Evolutionary conservation across 2,329 filamentous ascomycete genomes (phyloP).

Genomic region (Mycosphaerella sp.): DNA sequence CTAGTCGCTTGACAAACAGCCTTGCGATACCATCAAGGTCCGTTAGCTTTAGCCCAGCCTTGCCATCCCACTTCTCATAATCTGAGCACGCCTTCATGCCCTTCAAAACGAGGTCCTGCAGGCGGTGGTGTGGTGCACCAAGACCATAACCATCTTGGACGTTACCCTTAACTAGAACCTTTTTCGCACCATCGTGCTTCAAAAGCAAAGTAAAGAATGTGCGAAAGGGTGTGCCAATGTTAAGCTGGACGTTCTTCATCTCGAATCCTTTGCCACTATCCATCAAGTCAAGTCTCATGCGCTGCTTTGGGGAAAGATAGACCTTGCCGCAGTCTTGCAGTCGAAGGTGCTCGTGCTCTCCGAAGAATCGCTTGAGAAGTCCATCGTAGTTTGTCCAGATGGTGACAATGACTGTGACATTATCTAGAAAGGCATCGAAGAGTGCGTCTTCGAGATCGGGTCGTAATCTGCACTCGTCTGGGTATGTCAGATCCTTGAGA

Average conservation of each 20-base stretch:
- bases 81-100: neutral
- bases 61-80: constrained; percentile 1
- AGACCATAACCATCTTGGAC: too few species aligned
- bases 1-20: neutral
- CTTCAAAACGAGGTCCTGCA: neutral
- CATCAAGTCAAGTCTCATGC: constrained; percentile 6
- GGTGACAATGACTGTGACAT: constrained; percentile 11
- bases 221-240: constrained; percentile 18
- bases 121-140: neutral
- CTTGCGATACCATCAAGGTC: constrained; percentile 15
- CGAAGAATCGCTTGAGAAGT: constrained; percentile 1
- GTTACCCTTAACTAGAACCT: neutral
- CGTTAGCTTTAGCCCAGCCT: constrained; percentile 7
- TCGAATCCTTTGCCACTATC: neutral
- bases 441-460: constrained; percentile 11
- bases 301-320: constrained; percentile 5
- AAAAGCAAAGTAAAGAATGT: constrained; percentile 1
- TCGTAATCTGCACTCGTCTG: neutral
- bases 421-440: constrained; percentile 6
- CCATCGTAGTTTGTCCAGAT: constrained; percentile 23
- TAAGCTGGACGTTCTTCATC: constrained; percentile 8
- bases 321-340: constrained; percentile 11
- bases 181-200: neutral
- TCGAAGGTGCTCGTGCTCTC: neutral
- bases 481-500: neutral